Evolutionary conservation across 2,329 filamentous ascomycete genomes (phyloP).

Genomic region (Cladophialophora exuberans): DNA sequence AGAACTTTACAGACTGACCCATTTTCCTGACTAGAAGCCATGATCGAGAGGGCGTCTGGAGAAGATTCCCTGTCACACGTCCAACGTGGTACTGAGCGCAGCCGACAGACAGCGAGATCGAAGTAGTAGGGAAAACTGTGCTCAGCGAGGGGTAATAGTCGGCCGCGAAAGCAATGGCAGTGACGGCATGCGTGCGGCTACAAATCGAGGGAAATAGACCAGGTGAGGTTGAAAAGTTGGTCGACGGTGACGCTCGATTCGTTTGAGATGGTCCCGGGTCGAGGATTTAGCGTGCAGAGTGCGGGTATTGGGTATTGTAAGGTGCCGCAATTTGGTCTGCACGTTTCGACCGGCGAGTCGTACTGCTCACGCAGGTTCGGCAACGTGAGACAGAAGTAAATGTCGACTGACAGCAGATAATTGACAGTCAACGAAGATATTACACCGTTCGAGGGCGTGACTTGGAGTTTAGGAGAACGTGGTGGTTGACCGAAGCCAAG

Average conservation of each 20-base stretch:
- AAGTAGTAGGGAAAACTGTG: conserved; percentile 12
- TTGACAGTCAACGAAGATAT: background rate
- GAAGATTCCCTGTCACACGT: conserved; percentile 14
- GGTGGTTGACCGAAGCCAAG: background rate
- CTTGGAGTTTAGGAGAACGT: background rate
- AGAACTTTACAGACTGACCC: conserved; percentile 17
- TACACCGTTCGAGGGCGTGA: background rate
- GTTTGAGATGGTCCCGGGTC: background rate
- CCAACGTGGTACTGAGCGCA: conserved; percentile 5
- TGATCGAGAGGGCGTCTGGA: conserved; percentile 15
- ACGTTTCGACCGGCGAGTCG: background rate
- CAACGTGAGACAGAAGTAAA: background rate
- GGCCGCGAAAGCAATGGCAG: conserved; percentile 13
- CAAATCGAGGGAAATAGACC: conserved; percentile 8
- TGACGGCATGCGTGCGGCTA: conserved; percentile 29
- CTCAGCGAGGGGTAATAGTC: conserved; percentile 22
- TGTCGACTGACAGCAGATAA: background rate
- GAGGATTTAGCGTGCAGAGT: background rate
- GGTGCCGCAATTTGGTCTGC: conserved; percentile 2
- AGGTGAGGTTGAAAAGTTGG: conserved; percentile 12
- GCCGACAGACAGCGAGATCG: conserved; percentile 20
- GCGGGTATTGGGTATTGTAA: background rate
- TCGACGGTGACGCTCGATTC: conserved; percentile 5
- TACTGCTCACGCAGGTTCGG: background rate
- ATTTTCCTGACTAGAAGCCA: conserved; percentile 28